Evolutionary conservation across 1,139 yeast genomes (phyloP), one percentile per base, ranked within the genome.

Genomic region (Suhomyces bribrorum): DNA sequence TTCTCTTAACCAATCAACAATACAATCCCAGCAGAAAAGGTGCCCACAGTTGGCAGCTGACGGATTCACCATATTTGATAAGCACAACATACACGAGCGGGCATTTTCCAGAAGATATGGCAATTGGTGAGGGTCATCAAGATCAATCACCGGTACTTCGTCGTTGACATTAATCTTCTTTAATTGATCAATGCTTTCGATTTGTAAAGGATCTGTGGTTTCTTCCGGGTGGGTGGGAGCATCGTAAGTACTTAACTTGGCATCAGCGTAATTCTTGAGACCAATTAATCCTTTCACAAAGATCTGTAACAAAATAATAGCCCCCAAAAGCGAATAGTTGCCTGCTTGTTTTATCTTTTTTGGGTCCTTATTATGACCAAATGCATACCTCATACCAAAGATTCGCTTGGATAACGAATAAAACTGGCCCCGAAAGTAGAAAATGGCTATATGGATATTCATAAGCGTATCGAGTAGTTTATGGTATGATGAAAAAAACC

Each of bases 41-140:
- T 92, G 98, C 0, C 98, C 98, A 62, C 98, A 92, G 7, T 83
- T 77, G 0, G 95, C 89, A 41, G 89, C 80, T 1, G 95, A 72
- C 1, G 98, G 97, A 46, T 86, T 79, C 2, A 68, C 71, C 95
- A 92, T 86, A 13, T 76, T 70, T 5, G 86, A 82, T 25, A 90
- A 69, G 57, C 98, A 92, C 26, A 92, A 69, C 71, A 89, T 84
- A 56, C 98, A 92, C 33, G 75, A 71, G 36, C 97, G 69, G 1
- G 95, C 81, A 25, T 66, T 64, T 38, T 73, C 81, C 0, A 92
- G 86, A 17, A 92, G 78, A 54, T 80, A 90, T 2, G 88, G 83
- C 41, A 90, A 66, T 14, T 65, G 66, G 0, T 50, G 46, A 0
- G 78, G 71, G 50, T 90, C 82, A 0, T 79, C 65, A 22, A 90